Evolutionary conservation across 2,329 filamentous ascomycete genomes (phyloP).

Genomic region (Colletotrichum cuscutae): DNA sequence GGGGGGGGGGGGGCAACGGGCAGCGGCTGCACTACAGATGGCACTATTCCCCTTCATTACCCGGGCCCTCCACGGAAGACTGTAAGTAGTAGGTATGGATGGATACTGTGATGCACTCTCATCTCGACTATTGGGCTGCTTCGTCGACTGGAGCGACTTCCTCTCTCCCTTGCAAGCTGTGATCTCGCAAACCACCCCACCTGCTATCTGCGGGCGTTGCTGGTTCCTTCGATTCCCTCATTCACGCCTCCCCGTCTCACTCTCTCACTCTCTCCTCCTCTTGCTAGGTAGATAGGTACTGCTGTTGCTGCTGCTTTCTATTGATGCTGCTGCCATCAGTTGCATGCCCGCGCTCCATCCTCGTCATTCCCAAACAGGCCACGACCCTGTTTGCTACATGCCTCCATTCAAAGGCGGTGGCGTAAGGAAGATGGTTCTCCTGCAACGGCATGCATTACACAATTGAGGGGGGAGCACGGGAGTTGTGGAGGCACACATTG

Average conservation of each 20-base stretch:
- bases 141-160: neutral
- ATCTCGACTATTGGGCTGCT: constrained; percentile 17
- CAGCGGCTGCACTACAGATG: neutral
- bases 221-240: neutral
- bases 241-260: constrained; percentile 1
- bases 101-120: constrained; percentile 14
- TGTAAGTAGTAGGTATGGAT: neutral
- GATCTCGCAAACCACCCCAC: constrained; percentile 17
- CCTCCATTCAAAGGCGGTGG: constrained; percentile 21
- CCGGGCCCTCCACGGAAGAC: neutral
- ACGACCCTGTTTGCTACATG: constrained; percentile 31
- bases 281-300: neutral
- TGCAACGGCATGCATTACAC: neutral
- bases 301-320: neutral
- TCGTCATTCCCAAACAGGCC: constrained; percentile 34
- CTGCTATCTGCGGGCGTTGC: constrained; percentile 20
- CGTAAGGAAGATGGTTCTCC: constrained; percentile 6
- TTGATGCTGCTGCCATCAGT: neutral
- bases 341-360: constrained; percentile 11
- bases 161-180: constrained; percentile 9
- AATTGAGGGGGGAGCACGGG: constrained; percentile 7
- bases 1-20: neutral
- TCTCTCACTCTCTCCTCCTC: constrained; percentile 18
- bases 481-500: neutral
- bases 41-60: constrained; percentile 15